Percentiles rank a stretch among this genome's conserved stretches.
These are phyloP conservation scores for Penicillium occitanis DNA, from an alignment of 2,329 filamentous ascomycete genomes.

Conservation along the genomic window DNA sequence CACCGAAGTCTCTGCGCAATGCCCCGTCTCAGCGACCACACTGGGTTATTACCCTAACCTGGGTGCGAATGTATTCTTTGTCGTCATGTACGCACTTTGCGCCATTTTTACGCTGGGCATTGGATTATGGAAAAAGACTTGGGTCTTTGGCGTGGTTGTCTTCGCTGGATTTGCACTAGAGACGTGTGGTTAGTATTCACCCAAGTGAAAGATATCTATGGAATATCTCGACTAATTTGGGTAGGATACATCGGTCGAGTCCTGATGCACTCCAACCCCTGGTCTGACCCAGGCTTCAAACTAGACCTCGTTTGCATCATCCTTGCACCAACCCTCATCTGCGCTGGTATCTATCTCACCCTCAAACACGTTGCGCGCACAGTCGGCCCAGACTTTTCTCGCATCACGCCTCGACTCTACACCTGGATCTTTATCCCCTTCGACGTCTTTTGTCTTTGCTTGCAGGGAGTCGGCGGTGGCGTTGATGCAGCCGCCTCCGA, in stretches of 20 bases:
- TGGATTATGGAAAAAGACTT: slow-evolving; percentile 51
- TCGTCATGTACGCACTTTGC: slow-evolving; percentile 48
- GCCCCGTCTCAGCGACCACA: slow-evolving; percentile 42
- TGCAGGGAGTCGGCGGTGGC: slow-evolving; percentile 55
- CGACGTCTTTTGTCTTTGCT: slow-evolving; percentile 53
- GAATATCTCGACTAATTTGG: background rate
- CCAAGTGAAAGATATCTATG: background rate
- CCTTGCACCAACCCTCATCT: slow-evolving; percentile 51
- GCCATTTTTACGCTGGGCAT: slow-evolving; percentile 47
- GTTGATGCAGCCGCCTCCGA: slow-evolving; percentile 47
- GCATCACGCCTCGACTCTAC: slow-evolving; percentile 46
- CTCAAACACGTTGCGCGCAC: slow-evolving; percentile 59
- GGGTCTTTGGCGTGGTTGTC: slow-evolving; percentile 52
- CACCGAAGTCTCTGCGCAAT: slow-evolving; percentile 33
- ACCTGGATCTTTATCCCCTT: slow-evolving; percentile 56
- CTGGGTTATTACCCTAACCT: slow-evolving; percentile 52
- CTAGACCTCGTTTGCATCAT: slow-evolving; percentile 39
- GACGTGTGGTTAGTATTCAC: slow-evolving; percentile 35
- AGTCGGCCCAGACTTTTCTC: slow-evolving; percentile 48
- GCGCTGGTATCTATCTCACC: slow-evolving; percentile 63
- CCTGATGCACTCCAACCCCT: slow-evolving; percentile 50
- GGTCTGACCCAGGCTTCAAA: slow-evolving; percentile 46
- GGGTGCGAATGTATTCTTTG: slow-evolving; percentile 48
- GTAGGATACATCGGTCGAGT: slow-evolving; percentile 52
- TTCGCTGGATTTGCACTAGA: slow-evolving; percentile 48